These are phyloP conservation scores for Phytophthora macrochlamydospora DNA, from an alignment of 352 stramenopile species.

Conservation along the genomic window DNA sequence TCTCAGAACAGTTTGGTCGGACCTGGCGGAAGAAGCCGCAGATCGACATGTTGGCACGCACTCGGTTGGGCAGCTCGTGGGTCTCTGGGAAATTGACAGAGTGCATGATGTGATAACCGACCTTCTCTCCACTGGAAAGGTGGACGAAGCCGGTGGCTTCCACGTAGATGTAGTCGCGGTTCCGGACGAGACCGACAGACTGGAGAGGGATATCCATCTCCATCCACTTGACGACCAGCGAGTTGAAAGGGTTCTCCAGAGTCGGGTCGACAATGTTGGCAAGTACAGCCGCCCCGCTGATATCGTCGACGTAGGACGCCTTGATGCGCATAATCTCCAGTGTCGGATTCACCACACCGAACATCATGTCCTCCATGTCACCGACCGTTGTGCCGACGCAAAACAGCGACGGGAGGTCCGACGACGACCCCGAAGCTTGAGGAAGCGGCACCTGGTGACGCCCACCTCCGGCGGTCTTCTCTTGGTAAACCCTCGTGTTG, in stretches of 20 bases:
- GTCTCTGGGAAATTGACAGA: conserved; percentile 38
- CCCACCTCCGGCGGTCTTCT: conserved; percentile 9
- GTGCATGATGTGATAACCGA: conserved; percentile 45
- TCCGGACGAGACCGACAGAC: conserved; percentile 22
- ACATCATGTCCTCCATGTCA: conserved; percentile 43
- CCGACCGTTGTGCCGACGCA: conserved; percentile 43
- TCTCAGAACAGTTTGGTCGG: conserved; percentile 23
- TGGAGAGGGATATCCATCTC: conserved; percentile 37
- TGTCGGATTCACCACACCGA: conserved; percentile 34
- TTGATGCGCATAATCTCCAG: conserved; percentile 42
- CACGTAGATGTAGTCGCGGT: conserved; percentile 46
- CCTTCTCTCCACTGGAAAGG: conserved; percentile 26
- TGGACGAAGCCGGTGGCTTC: conserved; percentile 32
- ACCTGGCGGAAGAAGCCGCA: conserved; percentile 38
- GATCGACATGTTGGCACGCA: conserved; percentile 32
- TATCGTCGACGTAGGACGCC: conserved; percentile 32
- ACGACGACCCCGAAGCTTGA: conserved; percentile 17
- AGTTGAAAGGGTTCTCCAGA: conserved; percentile 26
- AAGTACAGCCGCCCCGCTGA: conserved; percentile 31
- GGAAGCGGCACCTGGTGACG: conserved; percentile 15
- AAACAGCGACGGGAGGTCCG: conserved; percentile 33
- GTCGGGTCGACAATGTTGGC: conserved; percentile 32
- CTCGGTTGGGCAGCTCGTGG: conserved; percentile 20
- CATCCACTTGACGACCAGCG: conserved; percentile 41
- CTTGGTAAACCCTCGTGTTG: conserved; percentile 26